phyloP scores from a whole-genome alignment of 2,329 filamentous ascomycete genomes.

The Verticillium albo-atrum region DNA sequence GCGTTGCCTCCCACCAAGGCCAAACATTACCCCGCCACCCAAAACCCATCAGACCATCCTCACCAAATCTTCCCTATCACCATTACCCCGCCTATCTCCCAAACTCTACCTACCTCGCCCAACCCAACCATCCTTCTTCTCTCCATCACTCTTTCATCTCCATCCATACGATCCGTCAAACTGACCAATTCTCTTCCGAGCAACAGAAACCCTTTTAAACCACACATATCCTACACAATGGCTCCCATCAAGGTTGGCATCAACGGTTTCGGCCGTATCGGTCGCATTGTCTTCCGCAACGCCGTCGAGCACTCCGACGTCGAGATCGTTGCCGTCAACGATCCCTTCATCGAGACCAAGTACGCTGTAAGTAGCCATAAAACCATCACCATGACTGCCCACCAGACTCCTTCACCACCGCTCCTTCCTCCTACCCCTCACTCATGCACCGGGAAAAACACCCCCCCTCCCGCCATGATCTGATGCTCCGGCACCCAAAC shows the following conservation, averaged over 20 bases:
- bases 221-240: constrained; percentile 23
- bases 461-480: background rate
- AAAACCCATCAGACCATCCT: background rate
- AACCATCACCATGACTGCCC: no score
- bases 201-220: background rate
- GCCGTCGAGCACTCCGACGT: constrained; percentile 85
- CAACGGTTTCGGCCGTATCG: constrained; percentile 99
- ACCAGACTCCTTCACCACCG: no score
- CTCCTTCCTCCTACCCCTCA: background rate
- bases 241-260: constrained; percentile 76
- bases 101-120: no score
- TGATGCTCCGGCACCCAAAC: constrained; percentile 4
- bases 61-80: background rate
- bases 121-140: background rate
- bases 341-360: constrained; percentile 96
- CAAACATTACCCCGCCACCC: background rate
- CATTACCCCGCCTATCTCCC: background rate
- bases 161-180: background rate
- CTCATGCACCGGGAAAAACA: background rate
- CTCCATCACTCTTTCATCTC: background rate
- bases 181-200: background rate
- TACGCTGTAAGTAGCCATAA: constrained; percentile 77
- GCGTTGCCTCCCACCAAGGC: background rate
- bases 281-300: constrained; percentile 98
- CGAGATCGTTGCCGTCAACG: constrained; percentile 94